Evolutionary conservation across 495 filamentous ascomycete species (phyloP).

Genomic region (Penicillium psychrofluorescens): DNA sequence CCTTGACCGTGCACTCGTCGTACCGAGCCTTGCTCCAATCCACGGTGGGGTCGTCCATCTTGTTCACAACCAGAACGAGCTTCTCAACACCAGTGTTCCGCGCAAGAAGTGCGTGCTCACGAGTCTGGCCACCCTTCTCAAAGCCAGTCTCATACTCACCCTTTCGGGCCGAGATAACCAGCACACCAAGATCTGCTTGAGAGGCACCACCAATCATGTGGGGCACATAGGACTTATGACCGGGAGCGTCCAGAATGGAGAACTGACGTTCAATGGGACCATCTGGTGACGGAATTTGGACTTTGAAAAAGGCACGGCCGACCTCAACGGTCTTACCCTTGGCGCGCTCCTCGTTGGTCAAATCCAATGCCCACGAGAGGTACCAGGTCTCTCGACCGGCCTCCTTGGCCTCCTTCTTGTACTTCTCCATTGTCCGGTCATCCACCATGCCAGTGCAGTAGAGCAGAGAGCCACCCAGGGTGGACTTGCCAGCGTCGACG

Average conservation of each 20-base stretch:
- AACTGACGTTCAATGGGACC: slow-evolving; percentile 48
- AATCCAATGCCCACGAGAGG: slow-evolving; percentile 92
- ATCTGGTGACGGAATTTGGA: slow-evolving; percentile 55
- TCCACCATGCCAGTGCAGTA: slow-evolving; percentile 98
- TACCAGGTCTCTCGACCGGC: slow-evolving; percentile 98
- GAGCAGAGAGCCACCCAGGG: slow-evolving; percentile 84
- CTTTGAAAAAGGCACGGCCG: slow-evolving; percentile 93
- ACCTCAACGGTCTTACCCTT: slow-evolving; percentile 99
- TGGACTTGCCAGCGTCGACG: slow-evolving; percentile 96
- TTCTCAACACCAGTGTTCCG: slow-evolving; percentile 98
- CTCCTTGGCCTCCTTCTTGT: slow-evolving; percentile 93
- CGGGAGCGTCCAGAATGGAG: slow-evolving; percentile 92
- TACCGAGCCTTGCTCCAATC: slow-evolving; percentile 91
- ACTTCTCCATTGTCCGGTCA: slow-evolving; percentile 95
- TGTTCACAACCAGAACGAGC: slow-evolving; percentile 90
- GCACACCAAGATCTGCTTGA: slow-evolving; percentile 90
- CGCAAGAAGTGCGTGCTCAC: slow-evolving; percentile 93
- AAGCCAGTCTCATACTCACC: slow-evolving; percentile 99
- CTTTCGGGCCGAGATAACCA: slow-evolving; percentile 95
- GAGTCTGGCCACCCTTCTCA: slow-evolving; percentile 94
- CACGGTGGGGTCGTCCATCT: slow-evolving; percentile 96
- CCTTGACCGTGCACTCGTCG: slow-evolving; percentile 85
- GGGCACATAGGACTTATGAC: slow-evolving; percentile 93
- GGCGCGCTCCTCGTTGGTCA: slow-evolving; percentile 89
- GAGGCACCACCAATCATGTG: slow-evolving; percentile 96